These are phyloP conservation scores for Grigorovia yakushimaensis DNA, from an alignment of 805 yeast genomes.

Conservation along the genomic window DNA sequence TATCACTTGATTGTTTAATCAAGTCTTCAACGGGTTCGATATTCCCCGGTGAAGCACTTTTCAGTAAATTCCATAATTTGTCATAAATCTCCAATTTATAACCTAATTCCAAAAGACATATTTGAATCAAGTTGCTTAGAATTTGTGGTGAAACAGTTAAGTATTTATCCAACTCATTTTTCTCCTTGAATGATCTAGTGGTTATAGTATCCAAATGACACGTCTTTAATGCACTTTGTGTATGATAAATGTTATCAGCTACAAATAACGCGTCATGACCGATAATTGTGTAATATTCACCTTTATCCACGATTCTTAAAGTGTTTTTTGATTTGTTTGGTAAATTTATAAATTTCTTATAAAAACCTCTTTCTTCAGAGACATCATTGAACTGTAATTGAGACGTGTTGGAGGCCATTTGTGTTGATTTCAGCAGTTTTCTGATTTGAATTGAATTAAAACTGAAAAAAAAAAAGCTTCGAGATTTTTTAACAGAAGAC, in stretches of 20 bases:
- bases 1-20: constrained; percentile 38
- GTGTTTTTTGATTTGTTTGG: constrained; percentile 41
- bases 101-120: constrained; percentile 60
- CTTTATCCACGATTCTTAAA: constrained; percentile 68
- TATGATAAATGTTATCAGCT: constrained; percentile 77
- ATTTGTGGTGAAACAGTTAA: constrained; percentile 74
- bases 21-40: constrained; percentile 67
- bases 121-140: constrained; percentile 51
- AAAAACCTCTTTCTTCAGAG: constrained; percentile 40
- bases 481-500: too few species aligned
- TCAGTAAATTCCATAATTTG: constrained; percentile 47
- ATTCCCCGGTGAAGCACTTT: constrained; percentile 84
- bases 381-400: constrained; percentile 49
- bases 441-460: not conserved
- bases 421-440: not conserved
- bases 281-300: constrained; percentile 70
- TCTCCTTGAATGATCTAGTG: constrained; percentile 30
- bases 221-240: constrained; percentile 69
- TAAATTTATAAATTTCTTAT: constrained; percentile 38
- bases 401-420: constrained; percentile 36
- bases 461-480: not conserved
- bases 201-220: constrained; percentile 23
- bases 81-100: constrained; percentile 75
- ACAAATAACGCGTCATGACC: constrained; percentile 70
- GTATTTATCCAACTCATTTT: constrained; percentile 30